A percentile compares a stretch with the other conserved stretches of the same genome.
These are phyloP conservation scores for Aspergillus carbonarius DNA, from an alignment of 2,329 filamentous ascomycete species.

Conservation along the genomic window DNA sequence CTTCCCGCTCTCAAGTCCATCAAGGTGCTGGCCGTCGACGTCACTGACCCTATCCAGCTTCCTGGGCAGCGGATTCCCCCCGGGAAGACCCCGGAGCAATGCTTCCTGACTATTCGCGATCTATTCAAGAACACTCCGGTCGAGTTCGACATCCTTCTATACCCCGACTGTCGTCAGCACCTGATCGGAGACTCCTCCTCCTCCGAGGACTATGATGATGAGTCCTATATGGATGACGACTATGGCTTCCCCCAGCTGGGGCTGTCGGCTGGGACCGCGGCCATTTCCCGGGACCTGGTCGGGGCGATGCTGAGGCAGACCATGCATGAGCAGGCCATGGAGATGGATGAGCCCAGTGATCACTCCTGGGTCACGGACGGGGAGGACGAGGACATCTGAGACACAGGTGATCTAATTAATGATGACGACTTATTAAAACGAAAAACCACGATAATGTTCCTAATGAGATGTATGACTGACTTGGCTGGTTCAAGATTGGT, in stretches of 20 bases:
- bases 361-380: constrained; percentile 3
- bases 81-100: constrained; percentile 18
- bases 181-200: neutral
- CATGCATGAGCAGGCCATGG: neutral
- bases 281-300: neutral
- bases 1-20: constrained; percentile 20
- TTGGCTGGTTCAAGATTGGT: neutral
- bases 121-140: constrained; percentile 22
- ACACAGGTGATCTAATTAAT: neutral
- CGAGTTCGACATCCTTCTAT: constrained; percentile 16
- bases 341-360: neutral
- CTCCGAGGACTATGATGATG: constrained; percentile 1
- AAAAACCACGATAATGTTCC: neutral
- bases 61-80: constrained; percentile 16
- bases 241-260: neutral
- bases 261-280: neutral
- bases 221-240: neutral
- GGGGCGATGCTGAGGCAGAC: neutral
- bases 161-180: neutral
- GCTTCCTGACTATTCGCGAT: constrained; percentile 12
- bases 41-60: constrained; percentile 18
- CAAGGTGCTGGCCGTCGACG: constrained; percentile 18
- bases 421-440: neutral
- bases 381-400: neutral
- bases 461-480: neutral